Percentiles rank a stretch among this genome's conserved stretches.
phyloP scores from a whole-genome alignment of 176 grass and related monocot genomes.

The Oryza meyeriana region DNA sequence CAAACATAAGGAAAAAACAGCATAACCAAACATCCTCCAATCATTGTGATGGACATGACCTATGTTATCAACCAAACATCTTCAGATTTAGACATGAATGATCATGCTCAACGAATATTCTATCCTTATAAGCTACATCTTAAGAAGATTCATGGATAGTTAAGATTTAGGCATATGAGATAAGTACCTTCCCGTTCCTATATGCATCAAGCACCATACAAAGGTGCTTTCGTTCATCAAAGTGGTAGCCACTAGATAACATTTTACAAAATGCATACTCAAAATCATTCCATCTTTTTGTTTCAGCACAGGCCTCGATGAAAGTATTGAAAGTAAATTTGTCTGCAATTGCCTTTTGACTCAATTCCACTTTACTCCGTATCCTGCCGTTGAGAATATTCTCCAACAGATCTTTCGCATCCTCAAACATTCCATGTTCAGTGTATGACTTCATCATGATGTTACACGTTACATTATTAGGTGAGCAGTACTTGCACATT shows the following conservation, averaged over 20 bases:
- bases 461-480: constrained; percentile 81
- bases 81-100: constrained; percentile 25
- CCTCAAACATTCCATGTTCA: constrained; percentile 67
- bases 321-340: constrained; percentile 97
- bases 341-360: constrained; percentile 57
- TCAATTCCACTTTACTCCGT: constrained; percentile 39
- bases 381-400: constrained; percentile 64
- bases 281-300: constrained; percentile 77
- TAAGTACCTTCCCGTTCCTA: constrained; percentile 82
- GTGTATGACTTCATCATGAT: constrained; percentile 88
- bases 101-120: constrained; percentile 23
- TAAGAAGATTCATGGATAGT: background rate
- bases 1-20: background rate
- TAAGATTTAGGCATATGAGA: constrained; percentile 17
- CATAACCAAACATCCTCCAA: constrained; percentile 3
- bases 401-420: constrained; percentile 63
- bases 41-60: constrained; percentile 9
- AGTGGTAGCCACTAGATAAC: constrained; percentile 61
- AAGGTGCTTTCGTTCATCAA: constrained; percentile 70
- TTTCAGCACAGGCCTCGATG: constrained; percentile 74
- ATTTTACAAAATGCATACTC: constrained; percentile 68
- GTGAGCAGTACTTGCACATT: constrained; percentile 84
- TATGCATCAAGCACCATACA: constrained; percentile 66
- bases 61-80: background rate
- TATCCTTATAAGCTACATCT: constrained; percentile 12